Evolutionary conservation across 2,329 filamentous ascomycete species (phyloP).

Genomic region (Ilyonectria mors-panacis): DNA sequence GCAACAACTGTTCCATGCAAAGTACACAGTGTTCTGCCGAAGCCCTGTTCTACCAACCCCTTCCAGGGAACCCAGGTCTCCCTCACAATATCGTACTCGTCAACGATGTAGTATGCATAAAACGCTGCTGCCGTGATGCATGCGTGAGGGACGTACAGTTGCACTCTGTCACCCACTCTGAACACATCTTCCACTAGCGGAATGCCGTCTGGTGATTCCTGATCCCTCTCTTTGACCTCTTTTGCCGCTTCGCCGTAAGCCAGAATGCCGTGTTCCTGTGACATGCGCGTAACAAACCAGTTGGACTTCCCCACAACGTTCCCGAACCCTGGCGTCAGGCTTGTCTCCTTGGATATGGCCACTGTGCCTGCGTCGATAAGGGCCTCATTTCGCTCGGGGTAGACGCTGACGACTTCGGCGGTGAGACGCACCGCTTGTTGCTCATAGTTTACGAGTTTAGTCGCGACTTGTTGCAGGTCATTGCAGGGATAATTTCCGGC

Average conservation of each 20-base stretch:
- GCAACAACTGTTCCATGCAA: too few species aligned
- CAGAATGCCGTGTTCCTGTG: conserved; percentile 57
- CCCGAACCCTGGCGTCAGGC: conserved; percentile 50
- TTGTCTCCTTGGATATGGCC: conserved; percentile 53
- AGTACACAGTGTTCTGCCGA: too few species aligned
- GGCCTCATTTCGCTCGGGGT: conserved; percentile 55
- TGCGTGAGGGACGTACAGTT: conserved; percentile 52
- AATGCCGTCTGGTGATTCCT: not conserved
- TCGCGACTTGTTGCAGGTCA: conserved; percentile 57
- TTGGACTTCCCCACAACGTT: conserved; percentile 45
- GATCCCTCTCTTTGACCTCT: conserved; percentile 39
- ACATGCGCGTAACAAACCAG: conserved; percentile 54
- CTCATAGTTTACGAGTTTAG: conserved; percentile 46
- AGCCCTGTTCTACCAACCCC: conserved; percentile 46
- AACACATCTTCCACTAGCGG: conserved; percentile 46
- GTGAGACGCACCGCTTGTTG: conserved; percentile 52
- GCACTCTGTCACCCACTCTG: conserved; percentile 52
- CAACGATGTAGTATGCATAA: conserved; percentile 54
- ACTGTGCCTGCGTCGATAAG: conserved; percentile 55
- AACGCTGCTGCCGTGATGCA: conserved; percentile 58
- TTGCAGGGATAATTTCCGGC: conserved; percentile 56
- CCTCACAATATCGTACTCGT: conserved; percentile 51
- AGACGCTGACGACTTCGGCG: conserved; percentile 56
- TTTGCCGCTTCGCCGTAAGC: too few species aligned
- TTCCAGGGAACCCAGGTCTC: conserved; percentile 58